Percentiles rank a stretch among this genome's conserved stretches.
Evolutionary conservation across 805 yeast species (phyloP).

Genomic region (Tetrapisispora pingtungensis): DNA sequence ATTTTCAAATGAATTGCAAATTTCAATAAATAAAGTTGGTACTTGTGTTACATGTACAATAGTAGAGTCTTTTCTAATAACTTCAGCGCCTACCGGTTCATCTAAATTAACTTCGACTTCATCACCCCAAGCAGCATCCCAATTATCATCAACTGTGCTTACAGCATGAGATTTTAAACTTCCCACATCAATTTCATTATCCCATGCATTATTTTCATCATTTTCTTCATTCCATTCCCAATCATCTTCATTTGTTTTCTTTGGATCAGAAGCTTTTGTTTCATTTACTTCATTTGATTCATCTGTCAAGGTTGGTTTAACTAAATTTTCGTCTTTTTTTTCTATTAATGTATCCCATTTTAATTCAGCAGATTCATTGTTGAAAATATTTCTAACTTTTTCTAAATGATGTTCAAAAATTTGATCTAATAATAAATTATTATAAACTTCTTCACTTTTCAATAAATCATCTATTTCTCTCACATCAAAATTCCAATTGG

Average conservation of each 20-base stretch:
- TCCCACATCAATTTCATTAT: conserved; percentile 6
- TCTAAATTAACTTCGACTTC: conserved; percentile 9
- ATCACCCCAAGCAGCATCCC: conserved; percentile 21
- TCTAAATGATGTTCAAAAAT: conserved; percentile 12
- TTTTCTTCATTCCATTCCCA: conserved; percentile 18
- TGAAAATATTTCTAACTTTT: conserved; percentile 9
- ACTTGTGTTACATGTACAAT: conserved; percentile 10
- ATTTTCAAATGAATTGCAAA: conserved; percentile 9
- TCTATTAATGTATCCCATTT: background rate
- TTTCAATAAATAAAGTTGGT: conserved; percentile 10
- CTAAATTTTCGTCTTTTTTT: background rate
- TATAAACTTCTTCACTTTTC: conserved; percentile 15
- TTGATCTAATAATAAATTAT: conserved; percentile 20
- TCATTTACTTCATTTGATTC: background rate
- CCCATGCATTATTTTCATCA: conserved; percentile 8
- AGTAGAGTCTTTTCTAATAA: background rate
- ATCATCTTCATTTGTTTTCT: conserved; percentile 7
- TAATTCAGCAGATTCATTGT: background rate
- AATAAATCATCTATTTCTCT: conserved; percentile 13
- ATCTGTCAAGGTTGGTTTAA: background rate
- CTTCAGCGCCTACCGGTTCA: conserved; percentile 2
- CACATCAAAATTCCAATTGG: conserved; percentile 12
- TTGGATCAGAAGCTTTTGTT: background rate
- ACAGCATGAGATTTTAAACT: conserved; percentile 13
- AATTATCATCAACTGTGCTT: conserved; percentile 9